phyloP scores from a whole-genome alignment of 768 basidiomycete genomes.

The Mrakia blollopis region DNA sequence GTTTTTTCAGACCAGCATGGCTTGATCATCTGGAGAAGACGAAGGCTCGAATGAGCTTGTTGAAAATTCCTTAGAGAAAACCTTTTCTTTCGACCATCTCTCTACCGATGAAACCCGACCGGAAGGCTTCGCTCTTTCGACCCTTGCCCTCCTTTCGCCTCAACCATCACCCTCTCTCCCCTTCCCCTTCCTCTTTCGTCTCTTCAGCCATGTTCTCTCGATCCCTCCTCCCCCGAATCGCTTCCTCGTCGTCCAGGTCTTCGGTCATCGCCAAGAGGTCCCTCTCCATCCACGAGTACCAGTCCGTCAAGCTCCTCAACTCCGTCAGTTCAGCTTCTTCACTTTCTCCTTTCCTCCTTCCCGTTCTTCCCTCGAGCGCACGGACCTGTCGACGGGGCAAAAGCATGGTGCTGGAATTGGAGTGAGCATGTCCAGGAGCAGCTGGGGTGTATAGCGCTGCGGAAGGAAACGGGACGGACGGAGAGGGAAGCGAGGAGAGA shows the following conservation, averaged over 20 bases:
- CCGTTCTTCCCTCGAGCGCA: too few species aligned
- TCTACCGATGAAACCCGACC: too few species aligned
- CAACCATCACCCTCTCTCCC: slow-evolving; percentile 1
- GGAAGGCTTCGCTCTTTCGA: not conserved
- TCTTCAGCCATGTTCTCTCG: slow-evolving; percentile 25
- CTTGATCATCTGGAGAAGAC: too few species aligned
- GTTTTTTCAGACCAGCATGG: too few species aligned
- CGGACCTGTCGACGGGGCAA: too few species aligned
- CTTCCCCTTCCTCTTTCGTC: not conserved
- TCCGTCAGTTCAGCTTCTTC: slow-evolving; percentile 54
- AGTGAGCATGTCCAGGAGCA: too few species aligned
- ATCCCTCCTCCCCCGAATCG: slow-evolving; percentile 20
- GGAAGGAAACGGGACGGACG: slow-evolving; percentile 1
- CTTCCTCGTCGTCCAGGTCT: not conserved
- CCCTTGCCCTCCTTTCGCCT: not conserved
- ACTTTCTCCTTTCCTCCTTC: too few species aligned
- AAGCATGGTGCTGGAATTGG: too few species aligned
- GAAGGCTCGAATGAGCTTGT: too few species aligned
- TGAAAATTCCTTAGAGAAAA: too few species aligned
- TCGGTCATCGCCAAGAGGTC: slow-evolving; percentile 56
- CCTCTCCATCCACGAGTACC: slow-evolving; percentile 96
- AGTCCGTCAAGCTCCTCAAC: slow-evolving; percentile 90
- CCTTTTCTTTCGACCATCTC: too few species aligned
- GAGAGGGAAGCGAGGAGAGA: not conserved
- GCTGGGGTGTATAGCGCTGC: too few species aligned